A percentile compares a stretch with the other conserved stretches of the same genome.
Conservation (phyloP, 1,284 basidiomycete species). For the Papiliotrema nemorosa region DNA sequence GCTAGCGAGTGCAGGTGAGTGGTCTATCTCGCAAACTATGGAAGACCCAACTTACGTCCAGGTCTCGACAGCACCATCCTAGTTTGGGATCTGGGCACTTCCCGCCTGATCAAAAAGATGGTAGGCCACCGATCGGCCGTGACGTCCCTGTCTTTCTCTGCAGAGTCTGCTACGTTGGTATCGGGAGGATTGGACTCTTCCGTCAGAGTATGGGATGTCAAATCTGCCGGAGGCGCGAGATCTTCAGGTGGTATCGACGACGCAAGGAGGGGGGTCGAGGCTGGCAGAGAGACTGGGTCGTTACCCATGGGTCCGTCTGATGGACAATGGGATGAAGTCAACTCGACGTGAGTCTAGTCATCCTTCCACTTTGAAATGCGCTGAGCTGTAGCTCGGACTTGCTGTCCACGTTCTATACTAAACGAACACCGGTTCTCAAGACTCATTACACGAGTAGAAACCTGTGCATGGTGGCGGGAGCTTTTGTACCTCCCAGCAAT, state of each 20-base stretch:
- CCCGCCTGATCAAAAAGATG: constrained; percentile 94
- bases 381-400: constrained; percentile 66
- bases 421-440: constrained; percentile 86
- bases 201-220: constrained; percentile 95
- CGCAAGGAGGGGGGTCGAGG: constrained; percentile 2
- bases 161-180: constrained; percentile 83
- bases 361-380: neutral
- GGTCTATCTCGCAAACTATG: neutral
- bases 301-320: constrained; percentile 38
- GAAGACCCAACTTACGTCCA: constrained; percentile 27
- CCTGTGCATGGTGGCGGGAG: constrained; percentile 82
- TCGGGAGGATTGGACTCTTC: constrained; percentile 90
- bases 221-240: constrained; percentile 64
- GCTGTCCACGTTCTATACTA: constrained; percentile 87
- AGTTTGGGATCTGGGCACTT: constrained; percentile 93
- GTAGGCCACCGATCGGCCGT: constrained; percentile 85
- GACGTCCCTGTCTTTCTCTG: constrained; percentile 85
- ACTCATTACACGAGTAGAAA: constrained; percentile 94
- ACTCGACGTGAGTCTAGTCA: constrained; percentile 40
- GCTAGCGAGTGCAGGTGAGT: constrained; percentile 80
- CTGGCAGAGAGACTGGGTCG: constrained; percentile 55
- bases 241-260: constrained; percentile 12
- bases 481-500: constrained; percentile 42
- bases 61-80: constrained; percentile 91
- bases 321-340: constrained; percentile 29